Conservation (phyloP, 148 eudicot genomes). For the Oxyria digyna region DNA sequence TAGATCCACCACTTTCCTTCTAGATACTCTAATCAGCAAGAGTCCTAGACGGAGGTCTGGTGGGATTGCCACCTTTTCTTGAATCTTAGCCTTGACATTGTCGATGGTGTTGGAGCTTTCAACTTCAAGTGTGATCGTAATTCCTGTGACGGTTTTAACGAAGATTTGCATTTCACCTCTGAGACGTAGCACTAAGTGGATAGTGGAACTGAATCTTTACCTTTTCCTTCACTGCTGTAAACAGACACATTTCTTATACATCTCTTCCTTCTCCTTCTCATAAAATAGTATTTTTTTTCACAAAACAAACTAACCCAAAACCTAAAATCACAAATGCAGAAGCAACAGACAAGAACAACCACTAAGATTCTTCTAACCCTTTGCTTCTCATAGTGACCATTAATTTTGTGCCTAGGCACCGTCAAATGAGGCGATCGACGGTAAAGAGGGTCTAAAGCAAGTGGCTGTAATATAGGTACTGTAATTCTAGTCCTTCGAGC, state of each 20-base stretch:
- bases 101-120: too few relatives aligned
- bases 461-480: slow-evolving; percentile 12
- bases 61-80: too few relatives aligned
- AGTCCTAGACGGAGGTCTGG: too few relatives aligned
- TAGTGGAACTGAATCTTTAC: slow-evolving; percentile 25
- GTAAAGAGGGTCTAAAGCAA: slow-evolving; percentile 15
- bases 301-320: slow-evolving; percentile 33
- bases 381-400: slow-evolving; percentile 16
- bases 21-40: too few relatives aligned
- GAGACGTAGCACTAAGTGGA: too few relatives aligned
- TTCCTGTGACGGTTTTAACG: too few relatives aligned
- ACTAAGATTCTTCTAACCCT: slow-evolving; percentile 23
- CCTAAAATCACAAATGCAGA: slow-evolving; percentile 24
- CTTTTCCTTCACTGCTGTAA: slow-evolving; percentile 21
- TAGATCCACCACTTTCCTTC: too few relatives aligned
- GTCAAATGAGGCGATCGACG: slow-evolving; percentile 1
- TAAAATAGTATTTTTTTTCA: slow-evolving; percentile 22
- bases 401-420: slow-evolving; percentile 14
- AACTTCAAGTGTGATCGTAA: too few relatives aligned
- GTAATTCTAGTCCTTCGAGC: too few relatives aligned
- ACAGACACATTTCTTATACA: slow-evolving; percentile 23
- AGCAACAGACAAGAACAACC: slow-evolving; percentile 36
- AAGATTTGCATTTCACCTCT: too few relatives aligned
- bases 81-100: too few relatives aligned
- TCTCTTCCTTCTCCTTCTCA: slow-evolving; percentile 28